Evolutionary conservation across 305 asterid species (phyloP).

Genomic region (Solanum hybrid): DNA sequence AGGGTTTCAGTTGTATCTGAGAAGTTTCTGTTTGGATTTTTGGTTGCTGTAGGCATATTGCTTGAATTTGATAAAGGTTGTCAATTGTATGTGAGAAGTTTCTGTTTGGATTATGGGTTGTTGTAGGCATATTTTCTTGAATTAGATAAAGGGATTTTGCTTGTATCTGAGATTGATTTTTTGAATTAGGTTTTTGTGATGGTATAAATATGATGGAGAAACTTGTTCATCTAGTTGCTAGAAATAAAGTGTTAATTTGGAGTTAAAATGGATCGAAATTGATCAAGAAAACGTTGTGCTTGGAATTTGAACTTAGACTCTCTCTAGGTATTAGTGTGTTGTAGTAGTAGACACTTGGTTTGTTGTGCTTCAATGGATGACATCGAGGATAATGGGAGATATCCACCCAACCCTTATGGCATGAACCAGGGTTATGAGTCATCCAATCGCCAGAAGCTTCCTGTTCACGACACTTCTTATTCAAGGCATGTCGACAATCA

Average conservation of each 20-base stretch:
- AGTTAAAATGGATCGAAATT: background rate
- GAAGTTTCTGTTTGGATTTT: background rate
- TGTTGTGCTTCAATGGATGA: conserved; percentile 30
- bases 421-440: conserved; percentile 19
- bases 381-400: conserved; percentile 37
- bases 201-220: background rate
- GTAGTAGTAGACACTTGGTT: conserved; percentile 9
- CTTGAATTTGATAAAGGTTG: background rate
- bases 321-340: background rate
- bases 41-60: background rate
- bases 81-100: background rate
- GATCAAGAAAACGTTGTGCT: conserved; percentile 1
- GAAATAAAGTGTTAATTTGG: conserved; percentile 1
- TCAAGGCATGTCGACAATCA: conserved; percentile 12
- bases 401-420: conserved; percentile 23
- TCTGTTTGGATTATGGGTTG: conserved; percentile 2
- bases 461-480: conserved; percentile 5
- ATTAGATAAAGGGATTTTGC: background rate
- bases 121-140: background rate
- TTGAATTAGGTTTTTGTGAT: background rate
- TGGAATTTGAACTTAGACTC: background rate
- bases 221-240: background rate
- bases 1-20: background rate
- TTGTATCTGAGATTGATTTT: background rate
- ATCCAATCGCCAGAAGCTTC: conserved; percentile 17